Base-by-base conservation (phyloP, 169 alveolate genomes). In the Plasmodium gaboni region DNA sequence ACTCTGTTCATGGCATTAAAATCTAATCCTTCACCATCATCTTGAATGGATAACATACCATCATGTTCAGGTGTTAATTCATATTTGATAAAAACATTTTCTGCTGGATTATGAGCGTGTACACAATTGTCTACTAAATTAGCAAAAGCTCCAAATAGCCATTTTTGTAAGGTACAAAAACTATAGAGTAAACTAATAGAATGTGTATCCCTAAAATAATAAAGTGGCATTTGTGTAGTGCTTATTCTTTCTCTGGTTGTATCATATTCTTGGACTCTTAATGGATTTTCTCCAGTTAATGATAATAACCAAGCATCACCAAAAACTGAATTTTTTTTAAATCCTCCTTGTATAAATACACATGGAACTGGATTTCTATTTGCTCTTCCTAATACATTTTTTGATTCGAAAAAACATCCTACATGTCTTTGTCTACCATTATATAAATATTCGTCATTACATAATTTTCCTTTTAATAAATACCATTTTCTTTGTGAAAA, bases 121-220 rank as follows among this genome's bases (percentile, higher is more conserved):
- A 95, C 93, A 53, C 96, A 92, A 65, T 95, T 95, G 60, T 93
- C 94, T 0, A 94, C 92, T 48, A 95, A 76, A 74, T 95, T 97
- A 6, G 97, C 95, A 17, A 95, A 74, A n/a, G 97, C 97, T 57
- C 97, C 97, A 73, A 95, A 95, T 0, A 93, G 89, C 97, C 97
- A 95, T 73, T 92, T 83, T 70, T 95, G 97, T 80, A 92, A 88
- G 9, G 94, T 61, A 68, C 96, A 93, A 53, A 94, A 68, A n/a
- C 94, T 95, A 91, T 95, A 94, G 17, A 94, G 70, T 76, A 94
- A 73, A 51, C 92, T 92, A 15, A 95, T 94, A n/a, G 96, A 94
- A 85, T 94, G 96, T 4, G 95, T 89, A 61, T 94, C 96, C 44
- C 96, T 87, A 85, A 92, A 94, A 83, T 85, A 94, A 93, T 95